phyloP scores from a whole-genome alignment of 2,329 filamentous ascomycete genomes.

The Beauveria brongniartii region DNA sequence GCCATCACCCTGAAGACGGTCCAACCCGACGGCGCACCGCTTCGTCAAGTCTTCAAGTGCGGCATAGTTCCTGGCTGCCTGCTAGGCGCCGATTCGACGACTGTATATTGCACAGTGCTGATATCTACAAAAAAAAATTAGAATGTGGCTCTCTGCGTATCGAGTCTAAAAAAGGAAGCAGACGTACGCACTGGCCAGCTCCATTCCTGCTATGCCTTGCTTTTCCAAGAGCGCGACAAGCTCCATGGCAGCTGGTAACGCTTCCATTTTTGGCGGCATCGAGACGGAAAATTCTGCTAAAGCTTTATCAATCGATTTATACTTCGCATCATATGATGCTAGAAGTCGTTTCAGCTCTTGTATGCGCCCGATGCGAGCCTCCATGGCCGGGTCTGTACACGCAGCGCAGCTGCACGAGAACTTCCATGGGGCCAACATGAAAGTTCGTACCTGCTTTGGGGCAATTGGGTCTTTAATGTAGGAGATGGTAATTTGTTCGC shows the following conservation, averaged over 20 bases:
- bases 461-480: background rate
- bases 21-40: no score
- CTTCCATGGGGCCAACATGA: background rate
- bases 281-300: no score
- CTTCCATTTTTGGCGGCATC: background rate
- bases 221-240: background rate
- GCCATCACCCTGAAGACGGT: no score
- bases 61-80: background rate
- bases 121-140: background rate
- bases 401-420: background rate
- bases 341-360: background rate
- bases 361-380: background rate
- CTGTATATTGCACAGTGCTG: background rate
- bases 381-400: background rate
- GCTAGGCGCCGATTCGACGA: background rate
- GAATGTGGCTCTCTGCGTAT: background rate
- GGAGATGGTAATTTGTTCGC: background rate
- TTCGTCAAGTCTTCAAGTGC: background rate
- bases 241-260: background rate
- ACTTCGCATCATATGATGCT: background rate
- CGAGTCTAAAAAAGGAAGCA: background rate
- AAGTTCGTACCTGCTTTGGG: background rate
- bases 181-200: background rate
- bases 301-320: no score
- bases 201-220: background rate